These are phyloP conservation scores for Scytalidium lignicola DNA, from an alignment of 2,329 filamentous ascomycete genomes.

Conservation along the genomic window DNA sequence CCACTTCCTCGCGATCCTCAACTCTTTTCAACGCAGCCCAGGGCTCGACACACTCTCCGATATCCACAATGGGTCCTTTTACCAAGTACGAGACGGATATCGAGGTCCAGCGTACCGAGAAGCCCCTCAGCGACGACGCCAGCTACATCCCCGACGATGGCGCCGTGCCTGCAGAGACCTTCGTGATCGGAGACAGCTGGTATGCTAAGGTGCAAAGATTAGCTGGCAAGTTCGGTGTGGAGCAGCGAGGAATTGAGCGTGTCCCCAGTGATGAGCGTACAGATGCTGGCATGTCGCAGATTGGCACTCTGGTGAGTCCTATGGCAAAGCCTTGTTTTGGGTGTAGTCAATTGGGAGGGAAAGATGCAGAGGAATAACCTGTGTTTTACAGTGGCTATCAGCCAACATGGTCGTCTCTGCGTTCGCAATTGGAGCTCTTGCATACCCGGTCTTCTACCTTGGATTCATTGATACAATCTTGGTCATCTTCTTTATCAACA, in stretches of 20 bases:
- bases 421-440: conserved; percentile 70
- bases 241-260: conserved; percentile 71
- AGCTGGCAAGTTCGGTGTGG: conserved; percentile 61
- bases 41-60: neutral
- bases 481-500: conserved; percentile 69
- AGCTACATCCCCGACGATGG: conserved; percentile 25
- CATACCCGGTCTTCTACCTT: conserved; percentile 61
- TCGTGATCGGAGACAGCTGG: conserved; percentile 48
- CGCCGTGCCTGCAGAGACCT: conserved; percentile 51
- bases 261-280: conserved; percentile 66
- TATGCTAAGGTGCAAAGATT: conserved; percentile 58
- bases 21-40: neutral
- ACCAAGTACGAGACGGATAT: conserved; percentile 5
- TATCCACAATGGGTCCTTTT: conserved; percentile 7
- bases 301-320: conserved; percentile 62
- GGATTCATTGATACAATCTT: conserved; percentile 70
- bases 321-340: neutral
- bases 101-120: neutral
- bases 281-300: conserved; percentile 59
- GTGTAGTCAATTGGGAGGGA: neutral
- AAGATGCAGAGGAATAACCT: neutral
- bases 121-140: conserved; percentile 9
- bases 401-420: conserved; percentile 75
- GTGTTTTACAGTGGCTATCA: conserved; percentile 57
- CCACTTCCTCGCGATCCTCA: neutral